phyloP scores from a whole-genome alignment of 129 eudicot genomes.

The Heracleum sosnowskyi region DNA sequence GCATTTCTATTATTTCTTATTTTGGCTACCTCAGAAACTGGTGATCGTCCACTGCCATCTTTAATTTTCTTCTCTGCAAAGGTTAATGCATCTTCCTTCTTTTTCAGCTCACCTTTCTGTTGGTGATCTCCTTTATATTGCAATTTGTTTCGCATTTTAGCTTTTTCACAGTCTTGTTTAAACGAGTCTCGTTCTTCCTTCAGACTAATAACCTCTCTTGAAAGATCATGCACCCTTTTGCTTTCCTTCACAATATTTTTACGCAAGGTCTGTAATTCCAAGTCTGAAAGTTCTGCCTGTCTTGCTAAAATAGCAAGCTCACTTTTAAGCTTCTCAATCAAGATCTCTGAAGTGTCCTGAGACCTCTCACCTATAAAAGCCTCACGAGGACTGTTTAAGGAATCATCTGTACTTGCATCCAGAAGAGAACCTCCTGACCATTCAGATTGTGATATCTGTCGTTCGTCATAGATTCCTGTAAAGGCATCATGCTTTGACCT shows the following conservation, averaged over 20 bases:
- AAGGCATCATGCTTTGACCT: background rate
- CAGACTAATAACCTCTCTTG: slow-evolving; percentile 44
- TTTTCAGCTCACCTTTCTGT: slow-evolving; percentile 57
- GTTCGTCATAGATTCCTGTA: slow-evolving; percentile 17
- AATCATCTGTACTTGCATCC: slow-evolving; percentile 60
- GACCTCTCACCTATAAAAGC: slow-evolving; percentile 25
- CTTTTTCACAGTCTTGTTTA: slow-evolving; percentile 51
- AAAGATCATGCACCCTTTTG: slow-evolving; percentile 70
- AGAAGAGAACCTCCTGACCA: slow-evolving; percentile 60
- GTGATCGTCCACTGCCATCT: slow-evolving; percentile 32
- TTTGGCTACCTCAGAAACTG: slow-evolving; percentile 32
- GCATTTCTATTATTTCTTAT: slow-evolving; percentile 36
- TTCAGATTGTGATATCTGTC: slow-evolving; percentile 47
- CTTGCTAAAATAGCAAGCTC: slow-evolving; percentile 55
- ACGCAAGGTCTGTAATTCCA: slow-evolving; percentile 83
- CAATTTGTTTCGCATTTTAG: slow-evolving; percentile 28
- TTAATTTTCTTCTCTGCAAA: slow-evolving; percentile 57
- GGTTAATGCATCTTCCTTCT: slow-evolving; percentile 61
- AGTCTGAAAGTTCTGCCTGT: slow-evolving; percentile 65
- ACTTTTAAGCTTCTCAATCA: slow-evolving; percentile 52
- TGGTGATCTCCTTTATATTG: slow-evolving; percentile 50
- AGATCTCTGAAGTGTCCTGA: slow-evolving; percentile 37
- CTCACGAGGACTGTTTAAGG: slow-evolving; percentile 53
- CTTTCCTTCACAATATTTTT: slow-evolving; percentile 85
- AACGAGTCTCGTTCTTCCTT: slow-evolving; percentile 61